These are phyloP conservation scores for Thermoascus crustaceus DNA, from an alignment of 2,329 filamentous ascomycete species.

Conservation along the genomic window DNA sequence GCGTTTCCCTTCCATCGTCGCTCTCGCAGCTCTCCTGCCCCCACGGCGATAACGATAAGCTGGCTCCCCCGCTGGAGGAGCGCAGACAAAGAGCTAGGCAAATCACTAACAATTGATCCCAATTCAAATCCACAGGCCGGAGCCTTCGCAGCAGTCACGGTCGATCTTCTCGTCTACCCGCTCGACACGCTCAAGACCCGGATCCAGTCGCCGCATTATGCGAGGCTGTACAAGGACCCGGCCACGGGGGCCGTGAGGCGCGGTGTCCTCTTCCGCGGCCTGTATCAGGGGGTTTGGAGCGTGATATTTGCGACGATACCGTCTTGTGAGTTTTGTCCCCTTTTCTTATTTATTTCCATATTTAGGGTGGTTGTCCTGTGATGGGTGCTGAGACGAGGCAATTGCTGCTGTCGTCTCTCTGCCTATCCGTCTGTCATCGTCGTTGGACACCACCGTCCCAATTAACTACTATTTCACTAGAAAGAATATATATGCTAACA, in stretches of 20 bases:
- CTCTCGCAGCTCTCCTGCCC: too few species aligned
- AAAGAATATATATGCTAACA: neutral
- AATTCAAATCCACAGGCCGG: conserved; percentile 74
- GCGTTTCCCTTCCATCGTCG: conserved; percentile 2
- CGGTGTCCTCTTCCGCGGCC: conserved; percentile 56
- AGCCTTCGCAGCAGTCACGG: conserved; percentile 73
- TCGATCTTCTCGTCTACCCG: conserved; percentile 79
- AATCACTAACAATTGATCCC: too few species aligned
- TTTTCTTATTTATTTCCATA: neutral
- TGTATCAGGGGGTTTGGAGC: conserved; percentile 83
- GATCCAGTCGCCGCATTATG: conserved; percentile 69
- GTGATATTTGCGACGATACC: conserved; percentile 81
- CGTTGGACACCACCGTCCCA: neutral
- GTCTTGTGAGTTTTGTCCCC: conserved; percentile 49
- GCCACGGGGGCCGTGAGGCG: conserved; percentile 47
- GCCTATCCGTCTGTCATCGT: too few species aligned
- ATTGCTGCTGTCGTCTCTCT: too few species aligned
- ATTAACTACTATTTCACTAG: neutral
- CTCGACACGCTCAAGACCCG: conserved; percentile 86
- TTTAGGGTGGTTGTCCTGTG: too few species aligned
- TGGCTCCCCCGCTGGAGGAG: too few species aligned
- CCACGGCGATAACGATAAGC: too few species aligned
- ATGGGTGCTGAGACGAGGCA: too few species aligned
- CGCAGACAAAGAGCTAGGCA: too few species aligned
- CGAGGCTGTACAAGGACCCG: conserved; percentile 55